Evolutionary conservation across 202 grass and related monocot species (phyloP).

Genomic region (Thinopyrum obtusiflorum): DNA sequence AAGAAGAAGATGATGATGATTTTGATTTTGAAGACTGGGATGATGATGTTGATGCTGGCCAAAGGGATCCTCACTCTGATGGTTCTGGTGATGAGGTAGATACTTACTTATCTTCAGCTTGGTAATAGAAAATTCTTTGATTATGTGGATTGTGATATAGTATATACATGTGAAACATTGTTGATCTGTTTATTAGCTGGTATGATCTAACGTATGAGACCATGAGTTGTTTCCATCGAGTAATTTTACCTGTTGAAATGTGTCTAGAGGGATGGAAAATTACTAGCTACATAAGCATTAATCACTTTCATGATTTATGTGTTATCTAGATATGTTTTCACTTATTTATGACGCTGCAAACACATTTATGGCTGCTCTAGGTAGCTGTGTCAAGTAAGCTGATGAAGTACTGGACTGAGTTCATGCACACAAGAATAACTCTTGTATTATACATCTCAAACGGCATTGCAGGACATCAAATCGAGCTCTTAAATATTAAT

Average conservation of each 20-base stretch:
- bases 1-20: slow-evolving; percentile 20
- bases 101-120: slow-evolving; percentile 14
- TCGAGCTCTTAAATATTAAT: background rate
- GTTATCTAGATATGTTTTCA: no score
- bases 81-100: slow-evolving; percentile 63
- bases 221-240: no score
- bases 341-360: no score
- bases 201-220: no score
- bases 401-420: background rate
- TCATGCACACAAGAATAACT: background rate
- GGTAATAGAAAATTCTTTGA: background rate
- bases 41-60: slow-evolving; percentile 23
- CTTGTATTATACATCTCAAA: background rate
- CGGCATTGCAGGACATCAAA: background rate
- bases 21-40: slow-evolving; percentile 43
- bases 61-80: background rate
- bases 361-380: no score
- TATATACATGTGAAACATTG: no score
- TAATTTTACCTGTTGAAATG: no score
- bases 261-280: no score
- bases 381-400: background rate
- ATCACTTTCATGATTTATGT: no score
- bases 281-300: no score
- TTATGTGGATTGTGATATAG: background rate
- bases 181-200: no score